These are phyloP conservation scores for Lachnellula cervina DNA, from an alignment of 2,329 filamentous ascomycete genomes.

Conservation along the genomic window DNA sequence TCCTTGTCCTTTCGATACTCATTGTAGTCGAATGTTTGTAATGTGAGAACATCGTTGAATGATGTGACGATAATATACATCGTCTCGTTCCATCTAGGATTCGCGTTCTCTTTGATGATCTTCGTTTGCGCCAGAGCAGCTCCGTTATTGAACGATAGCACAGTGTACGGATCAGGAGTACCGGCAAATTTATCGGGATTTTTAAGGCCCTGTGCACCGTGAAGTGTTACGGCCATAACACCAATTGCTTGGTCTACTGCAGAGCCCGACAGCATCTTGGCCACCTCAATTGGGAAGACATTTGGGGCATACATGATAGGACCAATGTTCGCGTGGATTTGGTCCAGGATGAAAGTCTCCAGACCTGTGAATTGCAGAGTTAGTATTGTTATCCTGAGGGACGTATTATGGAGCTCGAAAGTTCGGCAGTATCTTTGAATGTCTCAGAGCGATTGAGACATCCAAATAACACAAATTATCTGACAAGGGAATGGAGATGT, in stretches of 20 bases:
- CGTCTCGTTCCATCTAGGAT: constrained; percentile 94
- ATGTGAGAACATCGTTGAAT: constrained; percentile 78
- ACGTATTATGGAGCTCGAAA: too few species aligned
- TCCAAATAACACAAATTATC: too few species aligned
- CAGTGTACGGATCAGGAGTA: constrained; percentile 84
- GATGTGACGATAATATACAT: constrained; percentile 93
- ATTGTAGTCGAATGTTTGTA: constrained; percentile 88
- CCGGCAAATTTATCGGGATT: constrained; percentile 92
- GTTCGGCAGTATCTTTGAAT: too few species aligned
- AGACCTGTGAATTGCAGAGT: constrained; percentile 37
- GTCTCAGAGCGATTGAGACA: too few species aligned
- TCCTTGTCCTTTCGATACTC: constrained; percentile 96
- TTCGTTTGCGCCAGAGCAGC: constrained; percentile 83
- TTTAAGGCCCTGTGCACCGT: constrained; percentile 88
- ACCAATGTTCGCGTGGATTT: constrained; percentile 87
- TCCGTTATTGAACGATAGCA: constrained; percentile 79
- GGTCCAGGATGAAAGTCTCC: constrained; percentile 88
- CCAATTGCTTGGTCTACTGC: constrained; percentile 94
- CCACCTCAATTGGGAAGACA: constrained; percentile 96
- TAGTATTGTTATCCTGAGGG: too few species aligned
- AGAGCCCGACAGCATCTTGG: constrained; percentile 94
- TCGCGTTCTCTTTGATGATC: constrained; percentile 75
- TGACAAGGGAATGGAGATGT: too few species aligned
- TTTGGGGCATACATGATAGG: constrained; percentile 99
- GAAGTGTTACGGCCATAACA: constrained; percentile 84